phyloP scores from a whole-genome alignment of 2,329 filamentous ascomycete species.

The Podosphaera xanthii region DNA sequence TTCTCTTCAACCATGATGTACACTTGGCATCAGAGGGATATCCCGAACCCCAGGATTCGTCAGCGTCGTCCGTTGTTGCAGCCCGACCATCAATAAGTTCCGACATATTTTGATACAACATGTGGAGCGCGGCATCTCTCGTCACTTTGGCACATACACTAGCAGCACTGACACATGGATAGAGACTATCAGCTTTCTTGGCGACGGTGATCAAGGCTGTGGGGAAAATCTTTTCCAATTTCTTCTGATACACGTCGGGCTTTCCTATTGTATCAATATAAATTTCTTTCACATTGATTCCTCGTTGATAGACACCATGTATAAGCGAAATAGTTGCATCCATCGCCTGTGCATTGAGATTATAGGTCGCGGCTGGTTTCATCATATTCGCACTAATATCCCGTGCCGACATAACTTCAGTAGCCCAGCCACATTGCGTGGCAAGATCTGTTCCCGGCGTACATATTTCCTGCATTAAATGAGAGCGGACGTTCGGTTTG shows the following conservation, averaged over 20 bases:
- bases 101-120: slow-evolving; percentile 31
- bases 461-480: slow-evolving; percentile 49
- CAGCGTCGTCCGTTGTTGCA: slow-evolving; percentile 7
- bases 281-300: slow-evolving; percentile 69
- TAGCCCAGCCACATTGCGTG: slow-evolving; percentile 60
- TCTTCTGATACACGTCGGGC: slow-evolving; percentile 63
- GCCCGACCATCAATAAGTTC: slow-evolving; percentile 13
- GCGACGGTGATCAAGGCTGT: slow-evolving; percentile 51
- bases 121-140: slow-evolving; percentile 68
- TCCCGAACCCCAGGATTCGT: slow-evolving; percentile 57
- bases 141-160: slow-evolving; percentile 94
- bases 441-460: slow-evolving; percentile 34
- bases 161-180: slow-evolving; percentile 79
- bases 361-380: slow-evolving; percentile 35
- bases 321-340: slow-evolving; percentile 76
- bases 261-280: slow-evolving; percentile 89
- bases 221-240: slow-evolving; percentile 66
- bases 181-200: slow-evolving; percentile 82
- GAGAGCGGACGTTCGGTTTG: slow-evolving; percentile 53
- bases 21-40: slow-evolving; percentile 79
- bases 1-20: slow-evolving; percentile 55
- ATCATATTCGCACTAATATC: slow-evolving; percentile 18
- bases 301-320: slow-evolving; percentile 46
- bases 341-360: slow-evolving; percentile 89
- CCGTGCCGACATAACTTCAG: slow-evolving; percentile 51